These are phyloP conservation scores for Grigorovia yakushimaensis DNA, from an alignment of 805 yeast species.

Conservation along the genomic window DNA sequence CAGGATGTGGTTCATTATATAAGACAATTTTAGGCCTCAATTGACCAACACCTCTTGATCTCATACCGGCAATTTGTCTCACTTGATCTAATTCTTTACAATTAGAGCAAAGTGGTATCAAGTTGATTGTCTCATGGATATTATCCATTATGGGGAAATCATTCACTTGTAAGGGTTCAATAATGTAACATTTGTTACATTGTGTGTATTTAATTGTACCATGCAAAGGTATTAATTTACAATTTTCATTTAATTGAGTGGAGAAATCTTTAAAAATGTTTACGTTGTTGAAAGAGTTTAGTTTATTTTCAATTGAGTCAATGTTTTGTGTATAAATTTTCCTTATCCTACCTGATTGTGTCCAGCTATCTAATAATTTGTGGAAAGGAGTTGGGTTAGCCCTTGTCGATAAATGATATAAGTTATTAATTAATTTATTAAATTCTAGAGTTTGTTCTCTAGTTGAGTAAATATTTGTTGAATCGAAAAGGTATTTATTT, in stretches of 20 bases:
- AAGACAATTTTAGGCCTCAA: constrained; percentile 57
- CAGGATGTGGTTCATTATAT: constrained; percentile 75
- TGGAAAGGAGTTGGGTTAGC: constrained; percentile 75
- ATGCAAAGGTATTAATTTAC: constrained; percentile 67
- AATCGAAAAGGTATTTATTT: constrained; percentile 70
- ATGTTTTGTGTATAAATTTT: constrained; percentile 84
- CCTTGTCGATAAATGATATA: constrained; percentile 43
- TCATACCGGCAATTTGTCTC: constrained; percentile 52
- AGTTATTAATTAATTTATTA: constrained; percentile 61
- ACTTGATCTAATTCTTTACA: constrained; percentile 51
- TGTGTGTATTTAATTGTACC: constrained; percentile 67
- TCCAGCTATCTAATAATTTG: constrained; percentile 45
- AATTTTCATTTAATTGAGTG: constrained; percentile 6
- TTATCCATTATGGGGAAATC: constrained; percentile 30
- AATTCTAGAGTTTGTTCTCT: constrained; percentile 51
- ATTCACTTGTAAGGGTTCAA: constrained; percentile 42
- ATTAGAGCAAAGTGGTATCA: constrained; percentile 52
- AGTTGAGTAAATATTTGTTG: constrained; percentile 58
- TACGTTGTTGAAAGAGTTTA: constrained; percentile 37
- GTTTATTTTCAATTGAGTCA: constrained; percentile 64
- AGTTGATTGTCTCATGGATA: background rate
- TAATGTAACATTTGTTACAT: constrained; percentile 66
- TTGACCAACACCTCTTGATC: constrained; percentile 51
- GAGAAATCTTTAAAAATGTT: constrained; percentile 2
- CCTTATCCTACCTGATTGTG: constrained; percentile 52